These are phyloP conservation scores for Kentomonas sorsogonicus DNA, from an alignment of 208 protist genomes.

Conservation along the genomic window DNA sequence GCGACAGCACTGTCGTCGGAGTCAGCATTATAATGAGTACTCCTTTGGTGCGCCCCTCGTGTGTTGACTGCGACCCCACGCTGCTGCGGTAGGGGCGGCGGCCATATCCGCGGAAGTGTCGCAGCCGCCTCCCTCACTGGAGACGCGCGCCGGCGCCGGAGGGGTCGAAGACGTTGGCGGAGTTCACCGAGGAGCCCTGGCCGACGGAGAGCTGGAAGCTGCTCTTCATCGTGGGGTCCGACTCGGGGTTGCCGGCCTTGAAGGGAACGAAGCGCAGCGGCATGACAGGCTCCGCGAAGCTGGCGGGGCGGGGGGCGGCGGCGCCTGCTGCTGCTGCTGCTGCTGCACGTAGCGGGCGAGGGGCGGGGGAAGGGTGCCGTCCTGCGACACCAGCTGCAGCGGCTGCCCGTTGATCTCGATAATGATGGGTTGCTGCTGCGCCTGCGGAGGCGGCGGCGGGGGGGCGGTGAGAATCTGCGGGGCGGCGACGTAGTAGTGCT, in stretches of 20 bases:
- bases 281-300: slow-evolving; percentile 11
- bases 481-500: too few species aligned
- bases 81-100: too few species aligned
- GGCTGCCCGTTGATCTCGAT: slow-evolving; percentile 22
- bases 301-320: neutral
- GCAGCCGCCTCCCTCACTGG: too few species aligned
- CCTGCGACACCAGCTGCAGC: slow-evolving; percentile 22
- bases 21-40: too few species aligned
- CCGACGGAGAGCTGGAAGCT: slow-evolving; percentile 18
- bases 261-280: slow-evolving; percentile 28
- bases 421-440: slow-evolving; percentile 14
- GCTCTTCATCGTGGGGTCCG: slow-evolving; percentile 22
- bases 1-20: too few species aligned
- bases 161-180: too few species aligned
- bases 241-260: slow-evolving; percentile 13
- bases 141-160: too few species aligned
- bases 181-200: slow-evolving; percentile 9
- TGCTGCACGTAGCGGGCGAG: neutral
- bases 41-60: too few species aligned
- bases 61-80: too few species aligned
- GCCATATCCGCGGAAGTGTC: too few species aligned
- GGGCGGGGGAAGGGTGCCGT: slow-evolving; percentile 2
- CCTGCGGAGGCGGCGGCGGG: slow-evolving; percentile 1
- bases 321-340: slow-evolving; percentile 2
- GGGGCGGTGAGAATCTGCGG: too few species aligned